Percentiles rank a stretch among this genome's conserved stretches.
Conservation (phyloP, 495 filamentous ascomycete genomes). For the Penicillium verhagenii region DNA sequence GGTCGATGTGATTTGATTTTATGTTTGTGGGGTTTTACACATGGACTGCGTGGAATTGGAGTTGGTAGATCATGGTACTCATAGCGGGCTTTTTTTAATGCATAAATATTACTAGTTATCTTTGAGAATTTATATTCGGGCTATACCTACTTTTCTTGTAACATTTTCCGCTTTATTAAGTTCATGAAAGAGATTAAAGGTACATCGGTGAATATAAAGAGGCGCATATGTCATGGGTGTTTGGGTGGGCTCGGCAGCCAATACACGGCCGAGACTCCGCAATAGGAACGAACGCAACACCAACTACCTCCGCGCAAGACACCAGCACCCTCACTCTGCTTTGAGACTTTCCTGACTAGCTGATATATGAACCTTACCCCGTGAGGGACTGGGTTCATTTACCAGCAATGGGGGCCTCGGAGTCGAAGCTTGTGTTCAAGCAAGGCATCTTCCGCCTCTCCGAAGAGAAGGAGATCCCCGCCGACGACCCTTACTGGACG, state of each 20-base stretch:
- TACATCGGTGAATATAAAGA: neutral
- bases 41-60: conserved; percentile 11
- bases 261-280: conserved; percentile 17
- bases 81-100: conserved; percentile 4
- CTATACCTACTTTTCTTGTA: neutral
- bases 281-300: conserved; percentile 20
- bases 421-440: conserved; percentile 99
- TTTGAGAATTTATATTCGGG: neutral
- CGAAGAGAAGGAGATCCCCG: conserved; percentile 82
- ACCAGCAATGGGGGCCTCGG: conserved; percentile 86
- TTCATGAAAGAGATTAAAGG: neutral
- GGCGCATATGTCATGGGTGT: conserved; percentile 2
- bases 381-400: conserved; percentile 24
- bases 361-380: conserved; percentile 30
- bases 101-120: neutral
- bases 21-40: neutral
- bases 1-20: conserved; percentile 31
- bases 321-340: neutral
- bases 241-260: conserved; percentile 1
- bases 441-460: conserved; percentile 97
- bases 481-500: conserved; percentile 90
- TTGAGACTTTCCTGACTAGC: conserved; percentile 2
- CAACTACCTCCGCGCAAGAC: conserved; percentile 8
- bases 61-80: conserved; percentile 5
- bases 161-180: no score